A percentile compares a stretch with the other conserved stretches of the same genome.
phyloP scores from a whole-genome alignment of 1,284 basidiomycete genomes.

The Moesziomyces sp. region DNA sequence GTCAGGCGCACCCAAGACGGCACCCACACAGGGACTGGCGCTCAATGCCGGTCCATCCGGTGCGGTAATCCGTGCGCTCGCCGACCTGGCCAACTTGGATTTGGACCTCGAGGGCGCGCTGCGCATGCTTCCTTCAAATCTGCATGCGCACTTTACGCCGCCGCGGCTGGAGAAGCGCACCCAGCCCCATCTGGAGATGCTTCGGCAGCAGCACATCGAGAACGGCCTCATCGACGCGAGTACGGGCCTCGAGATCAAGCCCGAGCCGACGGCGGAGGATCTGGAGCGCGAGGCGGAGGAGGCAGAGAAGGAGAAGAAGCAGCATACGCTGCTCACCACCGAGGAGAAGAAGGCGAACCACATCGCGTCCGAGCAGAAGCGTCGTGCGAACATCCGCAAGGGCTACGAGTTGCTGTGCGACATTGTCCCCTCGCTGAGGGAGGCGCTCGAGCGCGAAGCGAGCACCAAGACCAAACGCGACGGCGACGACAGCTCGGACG shows the following conservation, averaged over 20 bases:
- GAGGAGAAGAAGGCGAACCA: constrained; percentile 92
- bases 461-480: constrained; percentile 16
- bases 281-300: constrained; percentile 32
- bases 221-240: constrained; percentile 33
- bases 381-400: constrained; percentile 85
- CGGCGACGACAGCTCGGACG: constrained; percentile 12
- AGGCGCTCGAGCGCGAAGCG: constrained; percentile 53
- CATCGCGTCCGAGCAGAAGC: constrained; percentile 90
- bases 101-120: constrained; percentile 30
- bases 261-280: constrained; percentile 26
- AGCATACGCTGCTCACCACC: constrained; percentile 76
- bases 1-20: constrained; percentile 30
- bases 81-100: constrained; percentile 34
- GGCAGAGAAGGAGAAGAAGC: constrained; percentile 41
- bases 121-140: constrained; percentile 12
- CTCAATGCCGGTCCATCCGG: constrained; percentile 31
- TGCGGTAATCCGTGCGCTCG: constrained; percentile 24
- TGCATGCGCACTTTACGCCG: constrained; percentile 25
- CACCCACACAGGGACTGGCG: constrained; percentile 10
- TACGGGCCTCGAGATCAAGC: constrained; percentile 39
- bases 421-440: constrained; percentile 78
- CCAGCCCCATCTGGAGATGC: constrained; percentile 51
- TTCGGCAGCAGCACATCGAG: constrained; percentile 39
- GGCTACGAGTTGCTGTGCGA: constrained; percentile 85
- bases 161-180: constrained; percentile 38